These are phyloP conservation scores for Oxyria digyna DNA, from an alignment of 148 eudicot species.

Conservation along the genomic window DNA sequence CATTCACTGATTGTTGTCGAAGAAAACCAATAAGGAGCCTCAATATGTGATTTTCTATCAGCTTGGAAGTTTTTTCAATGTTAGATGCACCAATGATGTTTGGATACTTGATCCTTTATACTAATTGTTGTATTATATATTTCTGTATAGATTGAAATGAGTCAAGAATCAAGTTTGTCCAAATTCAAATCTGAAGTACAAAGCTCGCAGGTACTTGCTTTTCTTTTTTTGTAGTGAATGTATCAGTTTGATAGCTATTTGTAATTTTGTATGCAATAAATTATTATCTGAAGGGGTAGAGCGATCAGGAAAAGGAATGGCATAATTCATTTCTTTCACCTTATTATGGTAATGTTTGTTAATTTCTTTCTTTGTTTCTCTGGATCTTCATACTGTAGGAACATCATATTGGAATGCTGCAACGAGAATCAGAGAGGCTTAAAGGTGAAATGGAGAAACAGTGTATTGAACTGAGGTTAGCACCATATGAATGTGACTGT, in stretches of 20 bases:
- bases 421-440: constrained; percentile 70
- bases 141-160: constrained; percentile 57
- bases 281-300: not conserved
- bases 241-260: not conserved
- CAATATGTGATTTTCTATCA: not conserved
- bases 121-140: not conserved
- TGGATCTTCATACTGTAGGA: constrained; percentile 33
- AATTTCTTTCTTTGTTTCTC: not conserved
- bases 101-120: not conserved
- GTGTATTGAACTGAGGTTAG: constrained; percentile 75
- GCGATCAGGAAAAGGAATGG: too few species aligned
- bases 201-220: constrained; percentile 66
- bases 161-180: constrained; percentile 61
- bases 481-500: not conserved
- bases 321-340: not conserved
- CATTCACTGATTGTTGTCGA: too few species aligned
- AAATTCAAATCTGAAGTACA: constrained; percentile 71
- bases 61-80: not conserved
- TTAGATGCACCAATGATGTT: not conserved
- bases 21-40: not conserved
- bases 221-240: not conserved
- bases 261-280: not conserved
- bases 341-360: not conserved
- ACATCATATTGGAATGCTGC: constrained; percentile 63
- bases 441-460: constrained; percentile 61